Base-by-base conservation (phyloP, 1,284 basidiomycete species). In the Trametes sp. region DNA sequence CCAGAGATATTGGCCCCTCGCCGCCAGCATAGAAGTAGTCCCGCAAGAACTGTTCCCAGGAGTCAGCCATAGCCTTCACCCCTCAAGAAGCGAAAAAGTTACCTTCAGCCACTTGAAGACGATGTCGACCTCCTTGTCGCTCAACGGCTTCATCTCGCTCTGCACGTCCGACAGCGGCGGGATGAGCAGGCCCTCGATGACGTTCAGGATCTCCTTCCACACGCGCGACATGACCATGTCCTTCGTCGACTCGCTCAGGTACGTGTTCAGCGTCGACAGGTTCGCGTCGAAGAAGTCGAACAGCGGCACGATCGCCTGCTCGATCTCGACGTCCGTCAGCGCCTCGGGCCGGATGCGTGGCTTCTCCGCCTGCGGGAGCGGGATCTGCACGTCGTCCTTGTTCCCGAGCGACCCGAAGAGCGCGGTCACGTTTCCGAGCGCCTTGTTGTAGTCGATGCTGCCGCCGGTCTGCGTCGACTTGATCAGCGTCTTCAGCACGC, bases 51-150 rank as follows among this genome's bases (percentile, higher is more conserved):
- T 96, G 66, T 26, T 42, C 36, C 24, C 28, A 67, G 45, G 11
- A 56, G 36, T 63, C 13, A 63, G 59, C 51, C 31, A 7, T 19
- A 14, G 19, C 16, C 5, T n/a, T 16, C 29, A 35, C 19, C 29
- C 19, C n/a, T 33, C 42, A 8, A 23, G 7, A 19, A 31, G 49
- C 14, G n/a, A 44, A 8, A 9, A 3, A 71, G 79, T 26, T 63
- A 93, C 94, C 85, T 95, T 95, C 54, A 98, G 78, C 98, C 98
- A 99, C 74, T 96, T 98, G 81, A 98, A 96, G 11, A 96, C 97
- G 59, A 99, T 92, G 73, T 98, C 97, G 29, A 98, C 93, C 79
- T 98, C 97, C 78, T 97, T 96, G 72, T 98, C 96, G 36, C 85
- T 89, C 70, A 99, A 76, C 14, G 95, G 91, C 67, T 91, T 90